These are phyloP conservation scores for Calycina herbarum DNA, from an alignment of 2,329 filamentous ascomycete species.

Conservation along the genomic window DNA sequence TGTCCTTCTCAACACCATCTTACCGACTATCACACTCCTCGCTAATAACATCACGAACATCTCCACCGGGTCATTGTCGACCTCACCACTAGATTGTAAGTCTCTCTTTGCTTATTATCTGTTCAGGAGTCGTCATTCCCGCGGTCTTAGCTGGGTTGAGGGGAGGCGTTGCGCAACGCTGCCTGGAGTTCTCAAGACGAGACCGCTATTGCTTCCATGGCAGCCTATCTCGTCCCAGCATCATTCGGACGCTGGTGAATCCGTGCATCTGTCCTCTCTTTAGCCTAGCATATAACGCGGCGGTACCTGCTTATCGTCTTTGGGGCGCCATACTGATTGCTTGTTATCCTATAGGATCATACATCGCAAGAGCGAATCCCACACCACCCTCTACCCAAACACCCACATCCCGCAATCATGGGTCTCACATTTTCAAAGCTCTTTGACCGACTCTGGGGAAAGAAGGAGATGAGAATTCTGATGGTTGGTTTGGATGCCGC, in stretches of 20 bases:
- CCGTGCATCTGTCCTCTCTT: slow-evolving; percentile 14
- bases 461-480: slow-evolving; percentile 97
- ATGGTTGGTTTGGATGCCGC: slow-evolving; percentile 98
- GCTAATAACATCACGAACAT: slow-evolving; percentile 35
- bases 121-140: background rate
- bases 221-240: slow-evolving; percentile 28
- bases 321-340: slow-evolving; percentile 5
- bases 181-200: slow-evolving; percentile 3
- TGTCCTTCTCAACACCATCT: slow-evolving; percentile 30
- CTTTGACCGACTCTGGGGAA: slow-evolving; percentile 98
- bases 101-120: slow-evolving; percentile 16
- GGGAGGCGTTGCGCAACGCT: slow-evolving; percentile 3
- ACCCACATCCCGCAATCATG: slow-evolving; percentile 53
- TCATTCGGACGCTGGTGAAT: slow-evolving; percentile 15
- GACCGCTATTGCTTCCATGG: slow-evolving; percentile 25
- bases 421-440: slow-evolving; percentile 92
- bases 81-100: slow-evolving; percentile 32
- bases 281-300: slow-evolving; percentile 7
- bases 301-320: slow-evolving; percentile 5
- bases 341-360: slow-evolving; percentile 11
- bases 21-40: slow-evolving; percentile 32
- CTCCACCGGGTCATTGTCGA: slow-evolving; percentile 35
- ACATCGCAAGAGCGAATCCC: slow-evolving; percentile 4
- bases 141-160: background rate
- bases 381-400: slow-evolving; percentile 7